These are phyloP conservation scores for Corchorus olitorius DNA, from an alignment of 345 rosid species.

Conservation along the genomic window DNA sequence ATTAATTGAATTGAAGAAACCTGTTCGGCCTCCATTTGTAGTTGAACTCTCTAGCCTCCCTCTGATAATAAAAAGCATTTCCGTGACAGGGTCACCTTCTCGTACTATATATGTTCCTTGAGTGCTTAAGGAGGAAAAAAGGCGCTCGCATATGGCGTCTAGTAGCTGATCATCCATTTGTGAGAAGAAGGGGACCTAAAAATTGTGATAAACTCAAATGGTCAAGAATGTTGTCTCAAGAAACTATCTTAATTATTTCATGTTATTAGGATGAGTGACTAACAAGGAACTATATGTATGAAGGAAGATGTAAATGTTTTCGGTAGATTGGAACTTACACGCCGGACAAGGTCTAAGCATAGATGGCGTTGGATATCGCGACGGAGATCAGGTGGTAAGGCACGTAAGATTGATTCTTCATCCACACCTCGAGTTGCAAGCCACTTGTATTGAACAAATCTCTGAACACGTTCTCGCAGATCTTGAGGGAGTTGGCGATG, in stretches of 20 bases:
- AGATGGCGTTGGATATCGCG: slow-evolving; percentile 79
- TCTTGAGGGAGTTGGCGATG: slow-evolving; percentile 65
- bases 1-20: slow-evolving; percentile 59
- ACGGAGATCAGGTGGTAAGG: slow-evolving; percentile 70
- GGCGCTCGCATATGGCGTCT: slow-evolving; percentile 67
- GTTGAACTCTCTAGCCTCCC: slow-evolving; percentile 66
- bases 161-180: slow-evolving; percentile 70
- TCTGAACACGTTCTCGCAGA: slow-evolving; percentile 48
- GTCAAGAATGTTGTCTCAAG: not conserved
- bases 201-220: not conserved
- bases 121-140: slow-evolving; percentile 57
- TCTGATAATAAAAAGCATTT: slow-evolving; percentile 61
- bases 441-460: slow-evolving; percentile 77
- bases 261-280: too few relatives aligned
- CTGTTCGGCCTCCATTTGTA: slow-evolving; percentile 66
- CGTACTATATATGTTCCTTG: slow-evolving; percentile 62
- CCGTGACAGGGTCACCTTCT: slow-evolving; percentile 66
- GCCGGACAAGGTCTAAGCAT: slow-evolving; percentile 79
- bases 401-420: slow-evolving; percentile 64
- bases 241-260: too few relatives aligned
- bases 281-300: not conserved
- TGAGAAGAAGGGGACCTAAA: slow-evolving; percentile 63
- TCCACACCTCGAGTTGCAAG: slow-evolving; percentile 73
- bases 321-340: slow-evolving; percentile 44
- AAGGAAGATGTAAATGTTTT: not conserved